These are phyloP conservation scores for Mycena pura DNA, from an alignment of 768 basidiomycete genomes.

Conservation along the genomic window DNA sequence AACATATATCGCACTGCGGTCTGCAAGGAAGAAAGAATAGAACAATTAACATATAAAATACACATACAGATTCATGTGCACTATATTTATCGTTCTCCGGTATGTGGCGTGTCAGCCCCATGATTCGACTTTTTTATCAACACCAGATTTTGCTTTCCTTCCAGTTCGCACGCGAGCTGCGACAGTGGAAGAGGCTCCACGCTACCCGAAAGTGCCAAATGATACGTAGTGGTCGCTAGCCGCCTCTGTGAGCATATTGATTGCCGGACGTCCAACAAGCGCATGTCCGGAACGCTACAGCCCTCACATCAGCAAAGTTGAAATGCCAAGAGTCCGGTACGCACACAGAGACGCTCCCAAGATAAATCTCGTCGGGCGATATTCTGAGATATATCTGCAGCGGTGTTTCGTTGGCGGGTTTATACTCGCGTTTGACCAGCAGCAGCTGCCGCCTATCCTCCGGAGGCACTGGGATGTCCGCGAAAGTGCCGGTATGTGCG, in stretches of 20 bases:
- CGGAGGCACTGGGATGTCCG: too few species aligned
- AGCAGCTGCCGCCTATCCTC: background rate
- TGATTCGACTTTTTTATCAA: too few species aligned
- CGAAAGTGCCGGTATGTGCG: too few species aligned
- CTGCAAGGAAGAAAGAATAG: too few species aligned
- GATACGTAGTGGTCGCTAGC: background rate
- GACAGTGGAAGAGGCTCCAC: background rate
- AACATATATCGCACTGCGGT: too few species aligned
- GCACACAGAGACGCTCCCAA: background rate
- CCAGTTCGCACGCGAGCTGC: background rate
- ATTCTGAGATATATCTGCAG: background rate
- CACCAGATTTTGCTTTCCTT: background rate
- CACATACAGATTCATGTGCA: too few species aligned
- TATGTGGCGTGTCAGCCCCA: too few species aligned
- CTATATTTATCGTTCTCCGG: too few species aligned
- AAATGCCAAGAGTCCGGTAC: background rate
- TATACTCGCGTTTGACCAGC: background rate
- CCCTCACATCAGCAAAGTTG: too few species aligned
- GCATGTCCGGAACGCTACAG: background rate
- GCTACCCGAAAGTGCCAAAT: background rate
- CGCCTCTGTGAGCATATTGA: background rate
- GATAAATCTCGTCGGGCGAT: background rate
- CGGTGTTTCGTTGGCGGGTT: background rate
- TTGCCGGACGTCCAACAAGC: background rate
- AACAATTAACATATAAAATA: too few species aligned